phyloP scores from a whole-genome alignment of 2,329 filamentous ascomycete genomes.

The Colletotrichum cuscutae region DNA sequence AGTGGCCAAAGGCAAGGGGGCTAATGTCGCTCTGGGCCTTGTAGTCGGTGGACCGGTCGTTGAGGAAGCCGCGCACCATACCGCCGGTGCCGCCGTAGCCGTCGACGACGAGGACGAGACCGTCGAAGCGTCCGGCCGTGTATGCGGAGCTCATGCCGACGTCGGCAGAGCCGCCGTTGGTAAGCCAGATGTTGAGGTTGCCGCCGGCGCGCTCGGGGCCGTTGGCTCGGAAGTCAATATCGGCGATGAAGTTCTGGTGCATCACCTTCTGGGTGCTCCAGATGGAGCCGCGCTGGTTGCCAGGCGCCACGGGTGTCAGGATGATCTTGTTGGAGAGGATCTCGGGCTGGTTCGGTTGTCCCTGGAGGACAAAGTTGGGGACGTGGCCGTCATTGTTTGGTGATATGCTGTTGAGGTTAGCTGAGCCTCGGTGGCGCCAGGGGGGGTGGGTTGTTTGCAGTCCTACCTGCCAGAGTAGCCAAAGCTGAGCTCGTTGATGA shows the following conservation, averaged over 20 bases:
- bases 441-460: background rate
- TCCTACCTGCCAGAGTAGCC: slow-evolving; percentile 73
- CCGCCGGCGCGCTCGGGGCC: slow-evolving; percentile 88
- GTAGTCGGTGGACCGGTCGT: slow-evolving; percentile 88
- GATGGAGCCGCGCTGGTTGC: slow-evolving; percentile 83
- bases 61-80: slow-evolving; percentile 90
- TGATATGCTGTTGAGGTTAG: slow-evolving; percentile 31
- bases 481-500: slow-evolving; percentile 81
- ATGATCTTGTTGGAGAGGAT: slow-evolving; percentile 90
- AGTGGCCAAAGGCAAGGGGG: slow-evolving; percentile 91
- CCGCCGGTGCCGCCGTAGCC: slow-evolving; percentile 81
- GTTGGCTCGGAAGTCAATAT: slow-evolving; percentile 87
- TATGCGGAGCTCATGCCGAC: slow-evolving; percentile 84
- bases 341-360: slow-evolving; percentile 67
- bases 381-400: slow-evolving; percentile 44
- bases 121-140: slow-evolving; percentile 86
- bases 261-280: slow-evolving; percentile 77
- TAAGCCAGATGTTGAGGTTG: slow-evolving; percentile 95
- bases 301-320: slow-evolving; percentile 87
- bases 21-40: slow-evolving; percentile 81
- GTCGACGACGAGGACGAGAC: slow-evolving; percentile 88
- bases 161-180: slow-evolving; percentile 71
- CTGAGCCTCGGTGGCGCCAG: background rate
- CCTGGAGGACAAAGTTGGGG: slow-evolving; percentile 65
- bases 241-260: slow-evolving; percentile 79